Conservation (phyloP, 2,329 filamentous ascomycete species). For the Nigrograna mackinnonii region DNA sequence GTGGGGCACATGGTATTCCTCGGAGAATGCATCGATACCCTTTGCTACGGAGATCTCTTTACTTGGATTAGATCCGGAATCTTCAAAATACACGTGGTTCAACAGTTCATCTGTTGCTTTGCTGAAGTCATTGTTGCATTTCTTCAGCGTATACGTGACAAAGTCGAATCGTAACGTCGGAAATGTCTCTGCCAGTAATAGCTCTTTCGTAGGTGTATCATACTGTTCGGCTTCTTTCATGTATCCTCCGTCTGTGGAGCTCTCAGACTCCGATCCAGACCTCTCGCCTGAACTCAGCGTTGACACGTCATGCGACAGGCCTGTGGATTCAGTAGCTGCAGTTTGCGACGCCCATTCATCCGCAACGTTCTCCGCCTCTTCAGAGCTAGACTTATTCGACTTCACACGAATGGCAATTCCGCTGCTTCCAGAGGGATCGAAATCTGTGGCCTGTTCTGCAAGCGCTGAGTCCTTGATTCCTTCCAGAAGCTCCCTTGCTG, state of each 20-base stretch:
- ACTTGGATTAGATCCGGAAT: slow-evolving; percentile 58
- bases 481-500: slow-evolving; percentile 65
- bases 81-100: slow-evolving; percentile 76
- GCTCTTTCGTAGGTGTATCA: slow-evolving; percentile 65
- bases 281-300: slow-evolving; percentile 29
- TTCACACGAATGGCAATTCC: slow-evolving; percentile 35
- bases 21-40: slow-evolving; percentile 81
- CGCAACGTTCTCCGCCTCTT: slow-evolving; percentile 36
- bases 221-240: slow-evolving; percentile 45
- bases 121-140: slow-evolving; percentile 68
- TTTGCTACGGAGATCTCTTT: slow-evolving; percentile 53
- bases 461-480: slow-evolving; percentile 66
- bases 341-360: slow-evolving; percentile 46
- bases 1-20: slow-evolving; percentile 52
- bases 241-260: slow-evolving; percentile 28
- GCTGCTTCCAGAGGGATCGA: slow-evolving; percentile 76
- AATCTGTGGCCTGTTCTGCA: slow-evolving; percentile 72
- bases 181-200: slow-evolving; percentile 71
- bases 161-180: slow-evolving; percentile 68
- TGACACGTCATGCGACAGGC: slow-evolving; percentile 51
- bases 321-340: slow-evolving; percentile 54
- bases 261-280: slow-evolving; percentile 22
- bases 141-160: slow-evolving; percentile 68
- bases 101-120: slow-evolving; percentile 78
- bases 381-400: slow-evolving; percentile 18